These are phyloP conservation scores for Monilinia vaccinii-corymbosi DNA, from an alignment of 2,329 filamentous ascomycete species.

Conservation along the genomic window DNA sequence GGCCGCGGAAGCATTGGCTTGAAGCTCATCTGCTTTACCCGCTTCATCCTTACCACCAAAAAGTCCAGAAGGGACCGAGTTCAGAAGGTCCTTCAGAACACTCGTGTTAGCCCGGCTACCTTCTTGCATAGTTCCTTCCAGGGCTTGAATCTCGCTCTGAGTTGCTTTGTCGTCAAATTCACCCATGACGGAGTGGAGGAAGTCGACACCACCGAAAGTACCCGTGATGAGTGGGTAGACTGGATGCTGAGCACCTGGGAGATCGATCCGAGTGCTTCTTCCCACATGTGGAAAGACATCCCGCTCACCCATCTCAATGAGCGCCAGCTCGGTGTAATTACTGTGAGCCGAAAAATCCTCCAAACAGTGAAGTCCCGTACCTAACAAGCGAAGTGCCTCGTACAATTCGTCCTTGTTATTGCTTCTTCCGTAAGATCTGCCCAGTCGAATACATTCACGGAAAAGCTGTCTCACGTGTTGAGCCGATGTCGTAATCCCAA, in stretches of 20 bases:
- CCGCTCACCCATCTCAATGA: conserved; percentile 76
- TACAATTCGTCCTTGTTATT: conserved; percentile 69
- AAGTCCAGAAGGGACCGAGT: conserved; percentile 72
- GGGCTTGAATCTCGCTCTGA: conserved; percentile 81
- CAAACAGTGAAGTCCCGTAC: conserved; percentile 81
- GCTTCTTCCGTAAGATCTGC: conserved; percentile 58
- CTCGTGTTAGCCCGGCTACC: conserved; percentile 58
- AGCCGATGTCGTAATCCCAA: conserved; percentile 74
- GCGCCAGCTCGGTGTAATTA: conserved; percentile 81
- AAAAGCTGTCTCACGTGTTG: conserved; percentile 68
- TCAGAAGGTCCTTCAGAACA: conserved; percentile 67
- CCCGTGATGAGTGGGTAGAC: conserved; percentile 84
- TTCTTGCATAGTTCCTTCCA: conserved; percentile 71
- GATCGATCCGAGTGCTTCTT: conserved; percentile 56
- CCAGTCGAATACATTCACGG: conserved; percentile 66
- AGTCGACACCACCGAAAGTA: conserved; percentile 91
- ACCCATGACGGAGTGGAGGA: conserved; percentile 76
- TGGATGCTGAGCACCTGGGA: conserved; percentile 53
- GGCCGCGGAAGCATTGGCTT: conserved; percentile 63
- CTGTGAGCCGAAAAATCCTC: conserved; percentile 92
- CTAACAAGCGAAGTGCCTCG: conserved; percentile 77
- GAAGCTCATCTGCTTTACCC: conserved; percentile 68
- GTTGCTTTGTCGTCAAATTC: conserved; percentile 81
- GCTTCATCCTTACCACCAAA: conserved; percentile 69
- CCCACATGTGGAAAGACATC: conserved; percentile 85